These are phyloP conservation scores for Yamadazyma membranifaciens DNA, from an alignment of 1,139 yeast genomes.

Conservation along the genomic window DNA sequence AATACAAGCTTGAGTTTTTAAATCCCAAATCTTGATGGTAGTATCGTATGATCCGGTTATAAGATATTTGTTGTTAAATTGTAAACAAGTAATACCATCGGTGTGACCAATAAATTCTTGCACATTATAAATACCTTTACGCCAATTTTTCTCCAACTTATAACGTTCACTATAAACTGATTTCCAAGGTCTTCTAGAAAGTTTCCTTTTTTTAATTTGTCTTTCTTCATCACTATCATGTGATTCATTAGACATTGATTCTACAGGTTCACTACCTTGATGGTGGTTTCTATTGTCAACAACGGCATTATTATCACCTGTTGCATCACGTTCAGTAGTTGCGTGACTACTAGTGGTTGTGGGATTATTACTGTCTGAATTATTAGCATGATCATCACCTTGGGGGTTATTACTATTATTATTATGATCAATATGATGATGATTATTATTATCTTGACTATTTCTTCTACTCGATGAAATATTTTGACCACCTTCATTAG, in stretches of 20 bases:
- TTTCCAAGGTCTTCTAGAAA: conserved; percentile 75
- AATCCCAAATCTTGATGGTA: conserved; percentile 86
- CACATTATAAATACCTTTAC: conserved; percentile 69
- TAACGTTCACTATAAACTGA: conserved; percentile 89
- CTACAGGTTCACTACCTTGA: background rate
- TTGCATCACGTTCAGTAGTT: conserved; percentile 20
- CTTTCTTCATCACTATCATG: conserved; percentile 1
- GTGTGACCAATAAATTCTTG: conserved; percentile 78
- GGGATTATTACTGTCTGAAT: too few relatives aligned
- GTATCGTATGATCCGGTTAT: conserved; percentile 93
- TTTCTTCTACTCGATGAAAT: too few relatives aligned
- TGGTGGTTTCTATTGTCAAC: background rate
- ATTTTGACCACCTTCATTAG: background rate
- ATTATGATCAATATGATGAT: conserved; percentile 9
- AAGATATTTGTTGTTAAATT: conserved; percentile 70
- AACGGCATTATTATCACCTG: conserved; percentile 1
- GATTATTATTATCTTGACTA: conserved; percentile 18
- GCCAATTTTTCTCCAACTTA: conserved; percentile 91
- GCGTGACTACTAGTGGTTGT: too few relatives aligned
- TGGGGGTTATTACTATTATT: too few relatives aligned
- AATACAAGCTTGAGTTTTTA: conserved; percentile 73
- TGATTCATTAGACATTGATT: background rate
- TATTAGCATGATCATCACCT: too few relatives aligned
- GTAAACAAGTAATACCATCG: conserved; percentile 84
- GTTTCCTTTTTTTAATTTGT: conserved; percentile 4